Evolutionary conservation across 331 rosid genomes (phyloP), one percentile per base, ranked within the genome.

Genomic region (Malus hybrid): DNA sequence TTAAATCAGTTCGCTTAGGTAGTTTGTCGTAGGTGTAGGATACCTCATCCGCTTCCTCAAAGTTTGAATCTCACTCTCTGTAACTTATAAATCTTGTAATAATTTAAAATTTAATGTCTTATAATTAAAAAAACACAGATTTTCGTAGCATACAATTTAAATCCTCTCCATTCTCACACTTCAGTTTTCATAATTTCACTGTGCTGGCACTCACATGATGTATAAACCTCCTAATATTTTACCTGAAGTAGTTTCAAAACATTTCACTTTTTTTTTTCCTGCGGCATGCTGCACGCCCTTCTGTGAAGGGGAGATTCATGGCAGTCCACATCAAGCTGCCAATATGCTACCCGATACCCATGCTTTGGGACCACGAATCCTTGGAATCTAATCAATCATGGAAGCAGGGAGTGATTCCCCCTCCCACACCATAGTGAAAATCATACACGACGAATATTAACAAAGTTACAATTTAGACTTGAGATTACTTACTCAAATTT

Each of bases 351-450:
- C 68, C 70, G 46, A 66, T 78, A 16, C 73, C 20, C 6, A 52
- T 52, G 20, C 20, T 52, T 19, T 65, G 74, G 78, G 78, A 79
- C 82, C 75, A 79, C 82, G 24, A 18, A 36, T 66, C 52, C 15
- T n/a, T 12, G 61, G 77, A 56, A 73, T 57, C 73, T 52, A 64
- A 29, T 78, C 71, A 55, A 78, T 56, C 63, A 64, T 64, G 36
- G 33, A 60, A 68, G 36, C 72, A 52, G 42, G 44, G 26, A n/a
- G 72, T 50, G 65, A 39, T 39, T 64, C 79, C 60, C 39, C 68
- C 13, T 39, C 33, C 13, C 72, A 53, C 61, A 36, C 20, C 77
- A 61, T 24, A 2, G 8, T 61, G 19, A 61, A 61, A 61, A 28
- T 1, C 66, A 3, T 28, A 3, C n/a, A 13, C 9, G 0, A 52